Evolutionary conservation across 352 stramenopile species (phyloP), one percentile per base, ranked within the genome.

Genomic region (Phytophthora pistaciae): DNA sequence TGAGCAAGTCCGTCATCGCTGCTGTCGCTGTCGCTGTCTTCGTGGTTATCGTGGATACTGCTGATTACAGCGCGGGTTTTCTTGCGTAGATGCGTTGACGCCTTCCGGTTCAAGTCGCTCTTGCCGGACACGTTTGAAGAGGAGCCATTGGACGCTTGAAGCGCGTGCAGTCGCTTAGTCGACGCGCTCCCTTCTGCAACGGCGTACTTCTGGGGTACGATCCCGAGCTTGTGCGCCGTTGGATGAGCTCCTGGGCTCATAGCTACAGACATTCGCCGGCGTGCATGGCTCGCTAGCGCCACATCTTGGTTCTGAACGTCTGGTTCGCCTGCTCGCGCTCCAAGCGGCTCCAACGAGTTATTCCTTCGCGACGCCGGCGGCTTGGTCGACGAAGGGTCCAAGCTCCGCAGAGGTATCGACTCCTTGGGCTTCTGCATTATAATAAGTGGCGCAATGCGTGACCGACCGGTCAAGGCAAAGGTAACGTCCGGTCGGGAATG

Each of bases 271-370:
- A 60, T 54, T 16, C 60, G 60, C 3, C 64, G 59, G 36, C 52
- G 60, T 36, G 44, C 64, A 53, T 54, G 48, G 25, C 46, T 23
- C 18, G 21, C 54, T 33, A 27, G 21, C 10, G 31, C 42, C 13
- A 8, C 13, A 33, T 68, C 48, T 48, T 70, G 62, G 46, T 68
- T 66, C 3, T 60, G 48, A n/a, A 50, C 11, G n/a, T 59, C 36
- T 25, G 27, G n/a, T 1, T 72, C 68, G 16, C 53, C 27, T 60
- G 16, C 21, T 55, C 54, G 63, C 25, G 42, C 40, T 7, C n/a
- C 60, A 13, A 79, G 56, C 31, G 72, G 63, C n/a, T 77, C 59
- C 55, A 79, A 10, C 7, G 69, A 55, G 18, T 64, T 64, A 20
- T 74, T 77, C 44, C 64, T 64, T 60, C 72, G 54, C 14, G 46